Evolutionary conservation across 176 grass and related monocot genomes (phyloP).

Genomic region (Avena insularis): DNA sequence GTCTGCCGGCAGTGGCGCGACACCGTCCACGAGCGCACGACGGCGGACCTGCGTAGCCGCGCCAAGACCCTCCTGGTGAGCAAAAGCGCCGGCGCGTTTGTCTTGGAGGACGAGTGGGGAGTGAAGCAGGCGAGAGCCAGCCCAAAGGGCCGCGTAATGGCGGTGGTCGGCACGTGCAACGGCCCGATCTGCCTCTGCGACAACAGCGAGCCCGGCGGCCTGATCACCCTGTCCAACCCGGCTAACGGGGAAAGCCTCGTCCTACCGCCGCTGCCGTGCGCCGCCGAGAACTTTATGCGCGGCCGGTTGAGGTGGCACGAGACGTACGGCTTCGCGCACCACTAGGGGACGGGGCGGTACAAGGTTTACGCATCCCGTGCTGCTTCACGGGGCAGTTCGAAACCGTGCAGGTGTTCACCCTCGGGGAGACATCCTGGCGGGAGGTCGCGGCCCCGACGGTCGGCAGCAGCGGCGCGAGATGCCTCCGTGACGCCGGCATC

Average conservation of each 20-base stretch:
- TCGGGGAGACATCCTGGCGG: slow-evolving; percentile 1
- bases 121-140: neutral
- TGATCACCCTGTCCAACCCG: neutral
- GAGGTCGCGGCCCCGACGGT: neutral
- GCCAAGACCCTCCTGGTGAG: neutral
- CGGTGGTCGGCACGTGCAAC: slow-evolving; percentile 1
- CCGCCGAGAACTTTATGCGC: neutral
- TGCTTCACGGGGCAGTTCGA: neutral
- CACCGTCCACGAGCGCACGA: neutral
- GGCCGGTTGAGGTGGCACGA: neutral
- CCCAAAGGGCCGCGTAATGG: neutral
- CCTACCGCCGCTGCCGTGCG: neutral
- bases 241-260: neutral
- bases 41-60: neutral
- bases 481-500: neutral
- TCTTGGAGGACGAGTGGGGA: neutral
- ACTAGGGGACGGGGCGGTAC: neutral
- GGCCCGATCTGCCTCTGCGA: neutral
- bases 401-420: neutral
- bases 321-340: neutral
- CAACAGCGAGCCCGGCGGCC: neutral
- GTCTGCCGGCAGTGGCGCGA: slow-evolving; percentile 1
- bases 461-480: neutral
- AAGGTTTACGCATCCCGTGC: neutral
- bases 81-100: neutral